Base-by-base conservation (phyloP, 163 green algal genomes). In the Botryococcus braunii region DNA sequence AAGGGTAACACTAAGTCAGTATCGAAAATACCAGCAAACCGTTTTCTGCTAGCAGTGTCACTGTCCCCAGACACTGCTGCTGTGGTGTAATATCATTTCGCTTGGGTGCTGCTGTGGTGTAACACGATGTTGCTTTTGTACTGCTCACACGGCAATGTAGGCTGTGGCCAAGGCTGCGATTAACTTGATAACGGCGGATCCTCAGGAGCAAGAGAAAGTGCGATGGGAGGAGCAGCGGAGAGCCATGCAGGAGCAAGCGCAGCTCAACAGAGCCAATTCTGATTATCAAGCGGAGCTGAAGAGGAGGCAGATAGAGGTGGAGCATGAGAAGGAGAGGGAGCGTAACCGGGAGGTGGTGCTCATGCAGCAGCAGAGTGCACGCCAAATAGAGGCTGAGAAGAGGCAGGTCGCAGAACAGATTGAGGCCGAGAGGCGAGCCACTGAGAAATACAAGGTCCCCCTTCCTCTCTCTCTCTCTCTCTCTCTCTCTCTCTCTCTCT, bases 151-250 rank as follows among this genome's bases (percentile, higher is more conserved):
- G 29, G 8, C 46, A 21, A 55, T 55, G 21, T 55, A 27, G 46
- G 46, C n/a, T n/a, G n/a, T n/a, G n/a, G n/a, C n/a, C n/a, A n/a
- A n/a, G n/a, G n/a, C n/a, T n/a, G n/a, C n/a, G n/a, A n/a, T n/a
- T n/a, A n/a, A n/a, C n/a, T n/a, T n/a, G n/a, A n/a, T n/a, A n/a
- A n/a, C n/a, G 5, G 82, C n/a, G n/a, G n/a, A n/a, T n/a, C n/a
- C n/a, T n/a, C 80, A 89, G 84, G 83, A 96, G 77, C 76, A 82
- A 47, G 91, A 97, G 75, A 70, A 75, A 36, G 83, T 95, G n/a
- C 81, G 84, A 39, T 97, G 88, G 79, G 86, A 98, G 76, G 95
- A 98, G 86, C 89, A 97, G 82, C 78, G 84, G 9, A 89, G 91
- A 69, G 74, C 78, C 4, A 83, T 89, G 80, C 81, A 95, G 74